phyloP scores from a whole-genome alignment of 2,329 filamentous ascomycete genomes.

The Madurella fahalii region DNA sequence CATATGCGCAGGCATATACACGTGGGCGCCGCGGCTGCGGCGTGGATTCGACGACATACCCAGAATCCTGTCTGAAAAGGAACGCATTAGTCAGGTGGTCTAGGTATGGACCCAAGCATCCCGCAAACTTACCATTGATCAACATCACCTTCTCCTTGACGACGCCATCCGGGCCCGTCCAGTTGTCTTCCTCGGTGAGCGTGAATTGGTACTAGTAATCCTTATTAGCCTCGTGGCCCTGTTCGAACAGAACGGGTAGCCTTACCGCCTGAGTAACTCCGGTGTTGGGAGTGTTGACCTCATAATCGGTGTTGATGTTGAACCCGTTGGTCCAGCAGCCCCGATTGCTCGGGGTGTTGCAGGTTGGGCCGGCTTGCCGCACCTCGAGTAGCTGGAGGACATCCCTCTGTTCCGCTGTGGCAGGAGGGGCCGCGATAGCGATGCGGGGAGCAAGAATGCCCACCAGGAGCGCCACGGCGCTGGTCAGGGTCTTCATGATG shows the following conservation, averaged over 20 bases:
- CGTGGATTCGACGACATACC: neutral
- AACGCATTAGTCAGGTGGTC: conserved; percentile 17
- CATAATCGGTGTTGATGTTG: conserved; percentile 31
- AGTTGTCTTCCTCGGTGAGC: conserved; percentile 29
- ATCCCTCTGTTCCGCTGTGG: conserved; percentile 8
- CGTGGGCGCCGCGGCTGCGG: neutral
- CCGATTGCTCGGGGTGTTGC: conserved; percentile 28
- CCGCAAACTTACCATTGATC: conserved; percentile 44
- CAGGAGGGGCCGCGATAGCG: conserved; percentile 16
- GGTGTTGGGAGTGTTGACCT: conserved; percentile 24
- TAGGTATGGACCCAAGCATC: neutral
- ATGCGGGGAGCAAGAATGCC: conserved; percentile 18
- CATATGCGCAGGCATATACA: neutral
- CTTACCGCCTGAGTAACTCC: conserved; percentile 23
- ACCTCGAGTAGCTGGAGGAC: conserved; percentile 5
- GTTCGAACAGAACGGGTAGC: neutral
- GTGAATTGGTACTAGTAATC: conserved; percentile 25
- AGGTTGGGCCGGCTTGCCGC: conserved; percentile 13
- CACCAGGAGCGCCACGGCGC: conserved; percentile 17
- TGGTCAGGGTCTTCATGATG: conserved; percentile 21
- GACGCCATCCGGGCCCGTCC: conserved; percentile 29
- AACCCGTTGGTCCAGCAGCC: conserved; percentile 29
- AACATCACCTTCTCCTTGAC: conserved; percentile 39
- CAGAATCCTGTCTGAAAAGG: conserved; percentile 15
- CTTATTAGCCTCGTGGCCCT: conserved; percentile 1